These are phyloP conservation scores for Blastobotrys raffinosifermentans DNA, from an alignment of 1,139 yeast genomes.

Conservation along the genomic window DNA sequence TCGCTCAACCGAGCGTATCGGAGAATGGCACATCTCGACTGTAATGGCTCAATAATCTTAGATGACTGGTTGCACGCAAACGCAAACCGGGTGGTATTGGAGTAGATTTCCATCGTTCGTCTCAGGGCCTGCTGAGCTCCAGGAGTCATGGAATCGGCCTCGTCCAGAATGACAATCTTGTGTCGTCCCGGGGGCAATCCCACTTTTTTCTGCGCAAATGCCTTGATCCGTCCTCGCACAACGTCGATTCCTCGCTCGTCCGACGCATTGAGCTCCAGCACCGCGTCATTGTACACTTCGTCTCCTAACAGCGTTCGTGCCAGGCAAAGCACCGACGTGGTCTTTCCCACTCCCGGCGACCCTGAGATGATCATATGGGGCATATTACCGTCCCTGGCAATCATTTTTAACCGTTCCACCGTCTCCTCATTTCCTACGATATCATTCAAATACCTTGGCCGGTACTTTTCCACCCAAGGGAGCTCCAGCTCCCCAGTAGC, in stretches of 20 bases:
- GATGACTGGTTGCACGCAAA: slow-evolving; percentile 94
- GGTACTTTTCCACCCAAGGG: slow-evolving; percentile 79
- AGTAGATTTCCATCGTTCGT: slow-evolving; percentile 94
- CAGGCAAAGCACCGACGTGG: slow-evolving; percentile 87
- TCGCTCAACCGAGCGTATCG: slow-evolving; percentile 78
- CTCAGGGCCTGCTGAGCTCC: slow-evolving; percentile 97
- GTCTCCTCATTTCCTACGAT: slow-evolving; percentile 94
- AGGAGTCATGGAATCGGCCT: slow-evolving; percentile 97
- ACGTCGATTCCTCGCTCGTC: slow-evolving; percentile 97
- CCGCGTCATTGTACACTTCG: slow-evolving; percentile 63
- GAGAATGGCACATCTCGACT: slow-evolving; percentile 92
- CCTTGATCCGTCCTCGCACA: slow-evolving; percentile 86
- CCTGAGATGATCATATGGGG: slow-evolving; percentile 95
- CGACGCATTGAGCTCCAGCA: slow-evolving; percentile 87
- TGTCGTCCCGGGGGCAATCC: slow-evolving; percentile 70
- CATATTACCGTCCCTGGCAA: slow-evolving; percentile 91
- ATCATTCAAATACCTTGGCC: slow-evolving; percentile 73
- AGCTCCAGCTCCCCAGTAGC: slow-evolving; percentile 23
- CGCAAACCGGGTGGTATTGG: slow-evolving; percentile 92
- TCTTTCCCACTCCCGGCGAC: slow-evolving; percentile 94
- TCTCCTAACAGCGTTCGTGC: slow-evolving; percentile 80
- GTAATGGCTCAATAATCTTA: slow-evolving; percentile 94
- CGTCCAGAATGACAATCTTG: slow-evolving; percentile 85
- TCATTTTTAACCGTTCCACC: slow-evolving; percentile 71
- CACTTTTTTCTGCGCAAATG: slow-evolving; percentile 90